A percentile compares a stretch with the other conserved stretches of the same genome.
Conservation (phyloP, 1,284 basidiomycete species). For the Pyrrhoderma noxium region DNA sequence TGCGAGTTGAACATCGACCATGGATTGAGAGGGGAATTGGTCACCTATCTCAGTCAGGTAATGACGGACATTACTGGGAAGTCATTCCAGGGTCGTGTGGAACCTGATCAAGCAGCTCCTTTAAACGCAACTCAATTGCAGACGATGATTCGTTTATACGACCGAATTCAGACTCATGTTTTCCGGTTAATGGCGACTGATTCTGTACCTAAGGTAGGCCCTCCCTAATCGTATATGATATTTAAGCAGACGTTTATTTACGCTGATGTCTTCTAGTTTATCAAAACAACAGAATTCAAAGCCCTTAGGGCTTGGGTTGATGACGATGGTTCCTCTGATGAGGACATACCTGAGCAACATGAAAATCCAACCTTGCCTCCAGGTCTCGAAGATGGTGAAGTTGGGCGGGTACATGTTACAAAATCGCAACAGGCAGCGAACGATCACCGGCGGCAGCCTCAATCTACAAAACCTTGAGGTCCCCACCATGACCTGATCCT, state of each 20-base stretch:
- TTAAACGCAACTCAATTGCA: conserved; percentile 93
- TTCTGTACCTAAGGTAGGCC: conserved; percentile 86
- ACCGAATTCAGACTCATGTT: conserved; percentile 93
- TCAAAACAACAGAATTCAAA: conserved; percentile 74
- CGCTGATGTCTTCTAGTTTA: conserved; percentile 47
- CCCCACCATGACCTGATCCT: background rate
- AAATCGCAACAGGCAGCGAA: conserved; percentile 62
- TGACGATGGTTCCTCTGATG: conserved; percentile 58
- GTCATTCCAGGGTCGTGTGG: conserved; percentile 68
- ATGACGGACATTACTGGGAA: conserved; percentile 72
- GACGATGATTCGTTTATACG: conserved; percentile 89
- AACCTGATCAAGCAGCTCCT: conserved; percentile 67
- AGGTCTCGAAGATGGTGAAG: conserved; percentile 51
- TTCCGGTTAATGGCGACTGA: conserved; percentile 98
- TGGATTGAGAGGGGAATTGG: conserved; percentile 88
- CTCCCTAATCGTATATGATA: no score
- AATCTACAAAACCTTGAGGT: background rate
- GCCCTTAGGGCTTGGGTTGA: conserved; percentile 70
- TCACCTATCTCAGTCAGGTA: conserved; percentile 86
- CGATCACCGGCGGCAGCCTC: conserved; percentile 37
- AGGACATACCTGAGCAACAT: conserved; percentile 50
- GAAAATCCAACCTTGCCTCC: conserved; percentile 51
- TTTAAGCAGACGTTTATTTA: conserved; percentile 4
- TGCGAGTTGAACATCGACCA: conserved; percentile 99
- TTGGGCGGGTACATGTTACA: conserved; percentile 78